Evolutionary conservation across 306 rosid genomes (phyloP).

Genomic region (Fagus crenata): DNA sequence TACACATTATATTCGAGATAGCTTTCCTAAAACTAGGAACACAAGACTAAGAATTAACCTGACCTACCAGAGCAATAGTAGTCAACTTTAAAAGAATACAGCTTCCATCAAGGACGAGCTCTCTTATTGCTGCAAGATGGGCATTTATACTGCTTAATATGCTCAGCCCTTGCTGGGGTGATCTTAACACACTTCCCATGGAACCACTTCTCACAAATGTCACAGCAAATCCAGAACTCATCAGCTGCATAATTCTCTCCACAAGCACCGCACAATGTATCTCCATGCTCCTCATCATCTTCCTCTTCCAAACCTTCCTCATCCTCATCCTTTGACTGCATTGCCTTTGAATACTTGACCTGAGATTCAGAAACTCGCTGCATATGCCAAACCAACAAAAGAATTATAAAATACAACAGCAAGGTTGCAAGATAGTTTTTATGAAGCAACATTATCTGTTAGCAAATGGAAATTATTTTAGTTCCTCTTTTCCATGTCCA

Average conservation of each 20-base stretch:
- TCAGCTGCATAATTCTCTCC: constrained; percentile 69
- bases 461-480: background rate
- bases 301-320: constrained; percentile 62
- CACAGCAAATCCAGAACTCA: constrained; percentile 89
- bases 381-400: constrained; percentile 33
- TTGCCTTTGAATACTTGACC: constrained; percentile 41
- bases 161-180: constrained; percentile 83
- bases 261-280: constrained; percentile 75
- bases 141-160: constrained; percentile 82
- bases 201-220: constrained; percentile 89
- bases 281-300: constrained; percentile 77
- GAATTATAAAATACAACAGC: background rate
- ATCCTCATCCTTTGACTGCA: constrained; percentile 46
- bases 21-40: constrained; percentile 38
- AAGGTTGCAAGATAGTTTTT: background rate
- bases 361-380: constrained; percentile 65
- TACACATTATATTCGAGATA: constrained; percentile 27
- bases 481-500: background rate
- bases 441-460: background rate
- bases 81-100: constrained; percentile 34
- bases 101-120: constrained; percentile 45
- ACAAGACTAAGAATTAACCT: constrained; percentile 31
- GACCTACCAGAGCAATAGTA: constrained; percentile 48
- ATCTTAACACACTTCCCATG: constrained; percentile 89
- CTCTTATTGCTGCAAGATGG: constrained; percentile 91